Evolutionary conservation across 2,329 filamentous ascomycete genomes (phyloP).

Genomic region (Fusarium dimerum): DNA sequence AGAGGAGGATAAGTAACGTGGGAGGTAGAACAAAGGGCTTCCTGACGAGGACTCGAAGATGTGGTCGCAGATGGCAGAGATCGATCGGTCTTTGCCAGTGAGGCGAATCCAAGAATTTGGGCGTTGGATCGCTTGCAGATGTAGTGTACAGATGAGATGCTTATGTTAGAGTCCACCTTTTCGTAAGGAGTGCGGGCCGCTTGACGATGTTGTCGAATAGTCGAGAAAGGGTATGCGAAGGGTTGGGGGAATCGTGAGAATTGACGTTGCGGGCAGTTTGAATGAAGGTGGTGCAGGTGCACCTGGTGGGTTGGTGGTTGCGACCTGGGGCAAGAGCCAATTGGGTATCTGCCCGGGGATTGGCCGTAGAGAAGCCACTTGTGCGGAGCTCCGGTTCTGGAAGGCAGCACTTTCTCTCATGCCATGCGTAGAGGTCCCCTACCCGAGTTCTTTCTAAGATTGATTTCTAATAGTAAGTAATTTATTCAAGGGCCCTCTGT

Average conservation of each 20-base stretch:
- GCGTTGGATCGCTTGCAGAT: neutral
- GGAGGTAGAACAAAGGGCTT: constrained; percentile 11
- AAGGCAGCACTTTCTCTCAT: constrained; percentile 13
- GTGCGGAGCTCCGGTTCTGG: constrained; percentile 17
- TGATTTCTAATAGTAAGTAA: too few relatives aligned
- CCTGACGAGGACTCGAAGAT: neutral
- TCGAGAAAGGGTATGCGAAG: constrained; percentile 4
- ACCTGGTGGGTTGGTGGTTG: constrained; percentile 17
- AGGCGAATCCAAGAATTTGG: neutral
- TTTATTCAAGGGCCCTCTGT: too few relatives aligned
- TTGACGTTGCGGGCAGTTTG: constrained; percentile 21
- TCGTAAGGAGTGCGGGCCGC: neutral
- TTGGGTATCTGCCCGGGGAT: constrained; percentile 16
- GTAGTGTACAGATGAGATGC: neutral
- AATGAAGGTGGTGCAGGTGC: constrained; percentile 15
- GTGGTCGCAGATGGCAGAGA: neutral
- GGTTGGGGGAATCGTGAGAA: constrained; percentile 17
- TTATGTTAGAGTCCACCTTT: neutral
- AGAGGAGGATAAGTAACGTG: constrained; percentile 2
- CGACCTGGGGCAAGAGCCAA: constrained; percentile 23
- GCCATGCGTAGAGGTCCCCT: too few relatives aligned
- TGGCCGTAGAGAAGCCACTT: constrained; percentile 13
- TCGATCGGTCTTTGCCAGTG: neutral
- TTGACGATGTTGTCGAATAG: neutral
- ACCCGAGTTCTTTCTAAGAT: too few relatives aligned